Evolutionary conservation across 148 eudicot genomes (phyloP).

Genomic region (Diospyros kaki): DNA sequence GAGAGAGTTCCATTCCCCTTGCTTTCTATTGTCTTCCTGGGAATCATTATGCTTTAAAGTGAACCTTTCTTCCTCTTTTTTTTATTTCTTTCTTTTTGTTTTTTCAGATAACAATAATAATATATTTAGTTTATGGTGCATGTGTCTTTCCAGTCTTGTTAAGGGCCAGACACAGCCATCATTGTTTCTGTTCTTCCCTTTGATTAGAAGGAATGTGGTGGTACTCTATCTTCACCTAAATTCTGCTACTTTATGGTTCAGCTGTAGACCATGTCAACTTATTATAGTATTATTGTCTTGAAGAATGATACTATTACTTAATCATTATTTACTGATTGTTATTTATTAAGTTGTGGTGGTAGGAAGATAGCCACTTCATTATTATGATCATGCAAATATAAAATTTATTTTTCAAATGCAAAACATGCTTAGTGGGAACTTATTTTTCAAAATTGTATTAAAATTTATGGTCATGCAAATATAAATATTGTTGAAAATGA

Average conservation of each 20-base stretch:
- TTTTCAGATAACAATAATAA: not conserved
- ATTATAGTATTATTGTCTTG: not conserved
- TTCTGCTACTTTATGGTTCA: slow-evolving; percentile 14
- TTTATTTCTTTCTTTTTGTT: too few relatives aligned
- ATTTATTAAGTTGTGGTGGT: slow-evolving; percentile 2
- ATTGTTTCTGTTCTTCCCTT: slow-evolving; percentile 10
- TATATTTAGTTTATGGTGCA: not conserved
- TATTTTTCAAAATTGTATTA: too few relatives aligned
- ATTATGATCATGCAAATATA: too few relatives aligned
- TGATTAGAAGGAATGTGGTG: slow-evolving; percentile 4
- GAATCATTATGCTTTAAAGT: slow-evolving; percentile 14
- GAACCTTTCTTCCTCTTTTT: not conserved
- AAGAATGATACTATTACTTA: not conserved
- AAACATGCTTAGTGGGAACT: too few relatives aligned
- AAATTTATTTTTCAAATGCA: too few relatives aligned
- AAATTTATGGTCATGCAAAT: too few relatives aligned
- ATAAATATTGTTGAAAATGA: too few relatives aligned
- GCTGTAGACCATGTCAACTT: slow-evolving; percentile 5
- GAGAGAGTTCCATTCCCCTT: slow-evolving; percentile 8
- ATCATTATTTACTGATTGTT: not conserved
- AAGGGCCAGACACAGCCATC: slow-evolving; percentile 12
- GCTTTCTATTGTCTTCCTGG: slow-evolving; percentile 5
- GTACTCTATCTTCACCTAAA: slow-evolving; percentile 15
- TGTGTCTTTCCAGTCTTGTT: slow-evolving; percentile 17
- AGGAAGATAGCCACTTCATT: not conserved